phyloP scores from a whole-genome alignment of 805 yeast genomes.

The Starmerella stellata region DNA sequence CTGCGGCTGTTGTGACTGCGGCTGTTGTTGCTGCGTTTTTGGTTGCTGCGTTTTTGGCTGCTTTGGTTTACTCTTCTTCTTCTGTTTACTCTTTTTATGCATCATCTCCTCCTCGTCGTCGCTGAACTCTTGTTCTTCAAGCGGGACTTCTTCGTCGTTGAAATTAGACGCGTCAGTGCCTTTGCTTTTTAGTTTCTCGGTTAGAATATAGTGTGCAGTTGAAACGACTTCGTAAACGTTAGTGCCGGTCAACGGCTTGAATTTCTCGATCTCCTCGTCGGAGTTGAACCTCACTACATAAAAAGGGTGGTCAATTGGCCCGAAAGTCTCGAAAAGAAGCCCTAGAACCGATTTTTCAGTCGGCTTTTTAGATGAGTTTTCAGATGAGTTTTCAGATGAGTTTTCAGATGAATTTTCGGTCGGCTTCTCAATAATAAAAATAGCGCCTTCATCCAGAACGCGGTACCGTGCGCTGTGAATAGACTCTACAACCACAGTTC shows the following conservation, averaged over 20 bases:
- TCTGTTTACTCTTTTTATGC: slow-evolving; percentile 45
- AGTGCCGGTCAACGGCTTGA: slow-evolving; percentile 33
- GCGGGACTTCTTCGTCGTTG: slow-evolving; percentile 85
- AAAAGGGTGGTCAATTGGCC: slow-evolving; percentile 63
- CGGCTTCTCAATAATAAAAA: slow-evolving; percentile 34
- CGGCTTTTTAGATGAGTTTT: no score
- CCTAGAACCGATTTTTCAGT: slow-evolving; percentile 51
- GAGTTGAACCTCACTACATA: slow-evolving; percentile 54
- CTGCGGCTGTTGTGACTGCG: background rate
- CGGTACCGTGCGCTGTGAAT: slow-evolving; percentile 64
- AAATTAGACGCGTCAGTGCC: slow-evolving; percentile 93
- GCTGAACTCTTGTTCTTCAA: slow-evolving; percentile 83
- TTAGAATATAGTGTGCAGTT: slow-evolving; percentile 58
- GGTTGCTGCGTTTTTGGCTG: background rate
- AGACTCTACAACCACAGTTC: slow-evolving; percentile 55
- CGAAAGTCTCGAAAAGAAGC: slow-evolving; percentile 72
- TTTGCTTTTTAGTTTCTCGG: slow-evolving; percentile 52
- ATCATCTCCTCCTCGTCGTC: slow-evolving; percentile 82
- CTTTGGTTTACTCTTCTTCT: slow-evolving; percentile 29
- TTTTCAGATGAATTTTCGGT: slow-evolving; percentile 31
- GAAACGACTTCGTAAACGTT: slow-evolving; percentile 64
- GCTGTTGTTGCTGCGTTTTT: background rate
- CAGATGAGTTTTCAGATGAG: no score
- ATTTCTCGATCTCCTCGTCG: slow-evolving; percentile 32
- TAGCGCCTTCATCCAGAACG: slow-evolving; percentile 58